Conservation (phyloP, 1,139 yeast species). For the Eremothecium gossypii region DNA sequence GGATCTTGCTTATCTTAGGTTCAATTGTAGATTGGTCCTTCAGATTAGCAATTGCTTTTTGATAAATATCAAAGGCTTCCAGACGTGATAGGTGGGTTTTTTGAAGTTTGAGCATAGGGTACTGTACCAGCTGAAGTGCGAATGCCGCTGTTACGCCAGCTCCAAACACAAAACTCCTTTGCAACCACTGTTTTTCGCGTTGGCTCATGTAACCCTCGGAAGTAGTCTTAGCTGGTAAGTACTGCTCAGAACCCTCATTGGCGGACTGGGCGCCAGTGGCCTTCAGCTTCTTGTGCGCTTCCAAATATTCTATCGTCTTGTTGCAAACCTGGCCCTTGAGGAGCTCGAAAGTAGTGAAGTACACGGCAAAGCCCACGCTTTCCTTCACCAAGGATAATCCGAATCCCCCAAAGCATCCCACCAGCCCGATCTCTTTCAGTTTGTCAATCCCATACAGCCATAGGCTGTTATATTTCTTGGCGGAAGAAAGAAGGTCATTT, state of each 20-base stretch:
- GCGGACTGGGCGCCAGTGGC: conserved; percentile 11
- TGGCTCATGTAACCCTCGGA: conserved; percentile 20
- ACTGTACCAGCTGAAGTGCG: conserved; percentile 67
- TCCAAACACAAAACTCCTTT: conserved; percentile 63
- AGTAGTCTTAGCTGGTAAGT: conserved; percentile 8
- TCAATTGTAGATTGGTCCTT: conserved; percentile 1
- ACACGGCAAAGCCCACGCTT: conserved; percentile 75
- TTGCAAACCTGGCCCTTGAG: conserved; percentile 60
- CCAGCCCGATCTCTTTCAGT: conserved; percentile 61
- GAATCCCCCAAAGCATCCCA: conserved; percentile 88
- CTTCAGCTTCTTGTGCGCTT: conserved; percentile 30
- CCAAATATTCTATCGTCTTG: conserved; percentile 33
- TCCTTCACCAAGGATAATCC: conserved; percentile 70
- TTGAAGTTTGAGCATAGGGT: conserved; percentile 74
- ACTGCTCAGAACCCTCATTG: conserved; percentile 4
- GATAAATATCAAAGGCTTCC: conserved; percentile 68
- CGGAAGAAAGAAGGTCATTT: conserved; percentile 58
- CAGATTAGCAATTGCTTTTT: conserved; percentile 31
- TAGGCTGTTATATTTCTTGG: conserved; percentile 48
- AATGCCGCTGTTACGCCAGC: conserved; percentile 89
- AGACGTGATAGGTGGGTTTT: conserved; percentile 68
- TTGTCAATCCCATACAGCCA: conserved; percentile 72
- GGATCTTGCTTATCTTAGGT: not conserved
- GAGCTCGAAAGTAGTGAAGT: conserved; percentile 78
- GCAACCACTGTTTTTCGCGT: conserved; percentile 38